Base-by-base conservation (phyloP, 2,329 filamentous ascomycete genomes). In the Ophiostoma pallidulum region DNA sequence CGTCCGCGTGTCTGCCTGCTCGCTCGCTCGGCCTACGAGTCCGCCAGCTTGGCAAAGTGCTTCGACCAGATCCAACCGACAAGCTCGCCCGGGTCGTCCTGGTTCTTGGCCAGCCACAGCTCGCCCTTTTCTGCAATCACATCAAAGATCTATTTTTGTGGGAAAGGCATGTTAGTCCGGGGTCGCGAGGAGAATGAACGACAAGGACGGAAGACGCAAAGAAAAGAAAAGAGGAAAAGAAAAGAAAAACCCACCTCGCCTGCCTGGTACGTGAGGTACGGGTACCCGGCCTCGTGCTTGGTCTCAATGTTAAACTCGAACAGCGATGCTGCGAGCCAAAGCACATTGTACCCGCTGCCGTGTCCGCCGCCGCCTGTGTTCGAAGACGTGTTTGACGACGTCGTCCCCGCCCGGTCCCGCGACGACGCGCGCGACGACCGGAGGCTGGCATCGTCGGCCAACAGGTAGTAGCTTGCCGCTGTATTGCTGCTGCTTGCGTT, bases 1-100 rank as follows among this genome's bases (percentile, higher is more conserved):
- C n/a, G n/a, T n/a, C n/a, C n/a, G n/a, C n/a, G n/a, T n/a, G n/a
- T n/a, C n/a, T 10, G 8, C n/a, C 8, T 10, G 28, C 28, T 39
- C 14, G 16, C 26, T 20, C 18, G 35, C 49, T 32, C 42, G 16
- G 19, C 10, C 51, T 55, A 57, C 45, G 67, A 66, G 59, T 79
- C 77, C 41, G 75, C 76, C 53, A 80, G 60, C 61, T 77, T 79
- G 45, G 84, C 84, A 72, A 98, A 98, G 68, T 98, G 92, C 65
- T 96, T 96, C 59, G 90, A 94, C 92, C 92, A 98, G 59, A 98
- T 95, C 92, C 92, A 98, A 44, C 92, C 92, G 29, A 97, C 82
- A 54, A 81, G 75, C 54, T 84, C 77, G 10, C 71, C 74, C 2
- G 80, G 70, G 64, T 98, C 92, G 60, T 98, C 92, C 67, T 98